Base-by-base conservation (phyloP, 108 stramenopile genomes). In the Craspedostauros australis region DNA sequence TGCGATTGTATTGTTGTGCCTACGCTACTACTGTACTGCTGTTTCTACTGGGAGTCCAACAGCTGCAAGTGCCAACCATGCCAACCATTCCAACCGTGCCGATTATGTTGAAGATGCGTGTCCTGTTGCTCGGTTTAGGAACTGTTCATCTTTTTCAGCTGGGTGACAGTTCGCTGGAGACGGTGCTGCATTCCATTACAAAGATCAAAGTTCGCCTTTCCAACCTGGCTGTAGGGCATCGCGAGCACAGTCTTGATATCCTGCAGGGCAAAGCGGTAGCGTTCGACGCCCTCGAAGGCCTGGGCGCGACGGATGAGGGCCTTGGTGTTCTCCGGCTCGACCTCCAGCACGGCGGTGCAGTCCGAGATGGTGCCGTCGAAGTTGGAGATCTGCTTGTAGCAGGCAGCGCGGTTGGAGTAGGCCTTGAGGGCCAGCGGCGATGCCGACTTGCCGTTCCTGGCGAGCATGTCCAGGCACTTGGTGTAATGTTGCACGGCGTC, bases 361-460 rank as follows among this genome's bases (percentile, higher is more conserved):
- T 99, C 98, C 19, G 71, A 70, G 46, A 99, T 97, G 20, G 86
- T 86, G 14, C 91, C 98, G 57, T 99, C 96, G 59, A 97, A 99
- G 77, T 99, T 96, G 59, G 87, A 90, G 53, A 99, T 93, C 80
- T 99, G 97, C 77, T 99, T 99, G 96, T 95, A 94, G 77, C 98
- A 99, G 25, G 98, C 98, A 14, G 96, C 92, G 46, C 98, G 94
- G 58, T 99, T 99, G 62, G 83, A 60, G 68, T 77, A 90, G 21
- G 93, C 95, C 75, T 99, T 99, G 75, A 99, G 56, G 32, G 94
- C 94, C 45, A 99, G 55, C 12, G 82, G 77, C 42, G 79, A 82
- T 23, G 51, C 57, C 4, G 33, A 60, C 52, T 88, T 68, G 30
- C 76, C 75, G 55, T 86, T 72, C 46, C 79, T 71, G 30, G 70